Base-by-base conservation (phyloP, 2,329 filamentous ascomycete species). In the Aspergillus phoenicis region DNA sequence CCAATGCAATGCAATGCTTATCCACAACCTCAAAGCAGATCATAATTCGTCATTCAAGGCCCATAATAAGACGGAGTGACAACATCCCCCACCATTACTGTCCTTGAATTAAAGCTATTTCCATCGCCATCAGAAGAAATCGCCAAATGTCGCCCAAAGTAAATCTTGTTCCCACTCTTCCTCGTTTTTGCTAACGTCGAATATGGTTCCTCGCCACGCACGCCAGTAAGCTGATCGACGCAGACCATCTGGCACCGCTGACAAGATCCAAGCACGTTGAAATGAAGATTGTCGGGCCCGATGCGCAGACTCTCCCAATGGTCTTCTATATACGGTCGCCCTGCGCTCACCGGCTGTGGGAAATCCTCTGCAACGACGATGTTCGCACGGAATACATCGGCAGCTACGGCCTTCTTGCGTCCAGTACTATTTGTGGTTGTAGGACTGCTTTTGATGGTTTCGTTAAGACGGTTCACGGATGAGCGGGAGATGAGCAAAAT, bases 181-280 rank as follows among this genome's bases (percentile, higher is more conserved):
- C 95, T 85, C 10, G 91, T 96, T 80, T 96, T 97, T 1, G 91
- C 89, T 61, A 99, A 79, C 0, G 93, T 97, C 3, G 90, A 85
- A 71, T 95, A 96, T 0, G 95, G 95, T 75, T 98, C 95, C 64
- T 92, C 87, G 64, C 88, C 87, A 73, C 87, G 90, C 64, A 87
- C 83, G 0, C 88, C 93, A 11, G 89, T 97, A 51, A 87, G 81
- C 74, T 97, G 95, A 71, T 99, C 89, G 49, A 98, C 87, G 73
- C 94, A 97, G 8, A 99, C 89, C 93, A 99, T 98, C 74, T 97
- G 93, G 69, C 95, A 99, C 61, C 95, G 83, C 62, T 92, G 86
- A 71, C 95, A 99, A 3, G 90, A 86, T 0, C 93, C 94, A 4
- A 98, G 78, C 70, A 96, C 86, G 63, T 89, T 70, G 22, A 82